Conservation (phyloP, 164 flowering plant genomes). For the Brasenia schreberi region DNA sequence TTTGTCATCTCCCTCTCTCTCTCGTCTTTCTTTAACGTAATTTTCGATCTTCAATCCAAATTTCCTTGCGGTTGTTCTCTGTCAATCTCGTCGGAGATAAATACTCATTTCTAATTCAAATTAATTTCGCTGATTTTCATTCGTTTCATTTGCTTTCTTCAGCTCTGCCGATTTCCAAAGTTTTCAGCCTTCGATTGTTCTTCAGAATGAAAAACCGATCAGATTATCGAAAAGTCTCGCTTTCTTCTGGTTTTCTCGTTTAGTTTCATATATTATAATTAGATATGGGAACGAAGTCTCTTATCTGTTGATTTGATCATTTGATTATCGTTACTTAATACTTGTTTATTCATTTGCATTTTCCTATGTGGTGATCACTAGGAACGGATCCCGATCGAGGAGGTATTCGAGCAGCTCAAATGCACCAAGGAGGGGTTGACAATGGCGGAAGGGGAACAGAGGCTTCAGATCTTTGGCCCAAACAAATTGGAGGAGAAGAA, state of each 20-base stretch:
- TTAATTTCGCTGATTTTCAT: too few species aligned
- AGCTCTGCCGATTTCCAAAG: too few species aligned
- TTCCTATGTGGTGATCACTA: slow-evolving; percentile 5
- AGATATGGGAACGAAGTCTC: not conserved
- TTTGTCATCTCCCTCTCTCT: not conserved
- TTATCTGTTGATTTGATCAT: not conserved
- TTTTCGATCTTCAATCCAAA: not conserved
- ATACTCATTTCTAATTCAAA: too few species aligned
- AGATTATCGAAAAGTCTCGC: not conserved
- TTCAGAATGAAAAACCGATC: too few species aligned
- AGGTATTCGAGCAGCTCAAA: slow-evolving; percentile 58
- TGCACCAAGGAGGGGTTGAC: slow-evolving; percentile 51
- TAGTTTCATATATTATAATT: not conserved
- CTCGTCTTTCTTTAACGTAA: not conserved
- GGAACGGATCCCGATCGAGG: slow-evolving; percentile 63
- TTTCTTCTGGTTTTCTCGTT: not conserved
- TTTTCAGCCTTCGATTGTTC: too few species aligned
- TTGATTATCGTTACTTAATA: not conserved
- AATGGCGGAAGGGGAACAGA: slow-evolving; percentile 37
- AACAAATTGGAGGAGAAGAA: slow-evolving; percentile 84
- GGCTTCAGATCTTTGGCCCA: slow-evolving; percentile 61
- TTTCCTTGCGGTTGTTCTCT: too few species aligned
- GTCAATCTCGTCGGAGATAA: too few species aligned
- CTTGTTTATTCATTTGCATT: not conserved
- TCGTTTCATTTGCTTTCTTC: too few species aligned